phyloP scores from a whole-genome alignment of 805 yeast species.

The Metschnikowia proteae region DNA sequence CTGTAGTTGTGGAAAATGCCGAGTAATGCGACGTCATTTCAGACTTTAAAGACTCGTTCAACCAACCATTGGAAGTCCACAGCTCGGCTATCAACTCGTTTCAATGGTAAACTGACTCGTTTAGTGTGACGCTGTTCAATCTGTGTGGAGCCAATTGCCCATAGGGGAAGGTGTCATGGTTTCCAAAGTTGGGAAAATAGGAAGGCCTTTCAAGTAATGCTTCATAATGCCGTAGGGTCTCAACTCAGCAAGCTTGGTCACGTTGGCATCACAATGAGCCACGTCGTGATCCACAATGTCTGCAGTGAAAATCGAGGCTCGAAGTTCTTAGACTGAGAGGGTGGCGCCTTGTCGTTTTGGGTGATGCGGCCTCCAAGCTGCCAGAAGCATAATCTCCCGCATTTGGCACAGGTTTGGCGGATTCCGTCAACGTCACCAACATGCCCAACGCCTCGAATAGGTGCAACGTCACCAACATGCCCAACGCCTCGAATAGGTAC shows the following conservation, averaged over 20 bases:
- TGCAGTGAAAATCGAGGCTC: slow-evolving; percentile 68
- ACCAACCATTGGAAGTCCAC: slow-evolving; percentile 38
- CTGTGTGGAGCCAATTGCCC: slow-evolving; percentile 57
- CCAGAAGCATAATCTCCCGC: slow-evolving; percentile 61
- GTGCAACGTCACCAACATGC: slow-evolving; percentile 68
- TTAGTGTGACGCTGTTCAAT: slow-evolving; percentile 13
- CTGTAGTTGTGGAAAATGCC: slow-evolving; percentile 56
- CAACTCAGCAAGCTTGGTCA: slow-evolving; percentile 69
- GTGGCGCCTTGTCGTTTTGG: slow-evolving; percentile 30
- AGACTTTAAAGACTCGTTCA: slow-evolving; percentile 22
- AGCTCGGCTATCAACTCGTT: slow-evolving; percentile 36
- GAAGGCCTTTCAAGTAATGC: slow-evolving; percentile 45
- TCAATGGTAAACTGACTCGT: slow-evolving; percentile 30
- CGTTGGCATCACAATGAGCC: slow-evolving; percentile 48
- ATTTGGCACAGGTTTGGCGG: slow-evolving; percentile 31
- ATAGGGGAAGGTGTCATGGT: slow-evolving; percentile 71
- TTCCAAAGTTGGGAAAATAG: slow-evolving; percentile 60
- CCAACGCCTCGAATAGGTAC: slow-evolving; percentile 81
- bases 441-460: slow-evolving; percentile 85
- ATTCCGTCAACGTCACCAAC: slow-evolving; percentile 47
- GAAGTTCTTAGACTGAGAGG: slow-evolving; percentile 38
- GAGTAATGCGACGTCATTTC: slow-evolving; percentile 49
- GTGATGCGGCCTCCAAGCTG: slow-evolving; percentile 60
- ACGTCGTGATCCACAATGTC: slow-evolving; percentile 71
- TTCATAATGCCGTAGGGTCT: slow-evolving; percentile 63